These are phyloP conservation scores for Planoprotostelium fungivorum DNA, from an alignment of 78 protist species.

Conservation along the genomic window DNA sequence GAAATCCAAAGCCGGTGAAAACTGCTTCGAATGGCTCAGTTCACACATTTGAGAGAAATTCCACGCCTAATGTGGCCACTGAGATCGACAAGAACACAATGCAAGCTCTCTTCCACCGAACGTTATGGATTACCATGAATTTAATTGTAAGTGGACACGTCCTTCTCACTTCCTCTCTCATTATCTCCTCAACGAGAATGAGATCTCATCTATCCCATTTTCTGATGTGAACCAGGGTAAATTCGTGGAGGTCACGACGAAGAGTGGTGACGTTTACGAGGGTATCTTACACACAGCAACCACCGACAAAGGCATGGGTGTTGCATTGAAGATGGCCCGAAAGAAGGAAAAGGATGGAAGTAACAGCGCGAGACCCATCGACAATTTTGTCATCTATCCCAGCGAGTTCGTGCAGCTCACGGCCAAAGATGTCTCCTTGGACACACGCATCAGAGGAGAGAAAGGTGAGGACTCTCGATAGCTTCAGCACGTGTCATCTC, in stretches of 20 bases:
- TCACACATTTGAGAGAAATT: no score
- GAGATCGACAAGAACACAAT: background rate
- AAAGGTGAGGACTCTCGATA: no score
- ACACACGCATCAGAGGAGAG: background rate
- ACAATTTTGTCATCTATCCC: constrained; percentile 24
- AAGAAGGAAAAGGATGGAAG: constrained; percentile 11
- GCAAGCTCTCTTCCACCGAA: background rate
- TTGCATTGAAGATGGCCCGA: constrained; percentile 43
- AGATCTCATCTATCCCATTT: background rate
- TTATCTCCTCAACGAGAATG: background rate
- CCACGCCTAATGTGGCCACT: no score
- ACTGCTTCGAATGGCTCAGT: no score
- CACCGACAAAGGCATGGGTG: constrained; percentile 7
- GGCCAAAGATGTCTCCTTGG: constrained; percentile 48
- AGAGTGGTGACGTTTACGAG: constrained; percentile 50
- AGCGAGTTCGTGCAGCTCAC: constrained; percentile 27
- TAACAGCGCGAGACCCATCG: constrained; percentile 22
- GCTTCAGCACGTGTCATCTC: no score
- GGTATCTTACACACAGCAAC: constrained; percentile 36
- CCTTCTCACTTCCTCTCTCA: background rate
- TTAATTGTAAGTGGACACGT: background rate
- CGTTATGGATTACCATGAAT: background rate
- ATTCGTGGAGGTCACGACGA: constrained; percentile 14
- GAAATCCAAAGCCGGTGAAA: no score
- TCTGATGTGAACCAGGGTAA: background rate